Conservation (phyloP, 2,329 filamentous ascomycete genomes). For the Colletotrichum euphorbiae region DNA sequence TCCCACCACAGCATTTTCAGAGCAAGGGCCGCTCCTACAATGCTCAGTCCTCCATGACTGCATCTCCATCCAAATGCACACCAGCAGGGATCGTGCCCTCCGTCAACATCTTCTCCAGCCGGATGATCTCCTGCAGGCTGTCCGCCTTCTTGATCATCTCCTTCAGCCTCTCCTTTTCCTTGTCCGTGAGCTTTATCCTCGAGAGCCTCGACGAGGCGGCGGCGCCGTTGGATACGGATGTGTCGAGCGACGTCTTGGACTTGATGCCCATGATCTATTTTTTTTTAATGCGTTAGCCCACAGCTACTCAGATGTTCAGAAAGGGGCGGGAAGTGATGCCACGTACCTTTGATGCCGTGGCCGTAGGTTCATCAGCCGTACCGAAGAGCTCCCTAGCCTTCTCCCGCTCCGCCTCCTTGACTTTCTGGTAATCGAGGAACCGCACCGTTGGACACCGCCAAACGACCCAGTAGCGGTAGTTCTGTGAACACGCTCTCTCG, state of each 20-base stretch:
- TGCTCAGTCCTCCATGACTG: slow-evolving; percentile 69
- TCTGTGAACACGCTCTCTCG: slow-evolving; percentile 58
- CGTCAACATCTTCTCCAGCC: slow-evolving; percentile 89
- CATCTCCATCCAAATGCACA: slow-evolving; percentile 64
- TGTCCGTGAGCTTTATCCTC: slow-evolving; percentile 85
- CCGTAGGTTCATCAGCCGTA: slow-evolving; percentile 79
- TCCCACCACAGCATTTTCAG: neutral
- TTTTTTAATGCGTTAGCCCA: slow-evolving; percentile 14
- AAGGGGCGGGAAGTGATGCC: too few species aligned
- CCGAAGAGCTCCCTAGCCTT: slow-evolving; percentile 87
- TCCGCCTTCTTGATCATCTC: slow-evolving; percentile 89
- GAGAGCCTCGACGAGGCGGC: slow-evolving; percentile 71
- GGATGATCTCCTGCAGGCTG: slow-evolving; percentile 89
- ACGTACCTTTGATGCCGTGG: slow-evolving; percentile 76
- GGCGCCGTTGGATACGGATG: slow-evolving; percentile 58
- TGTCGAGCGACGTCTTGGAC: slow-evolving; percentile 76
- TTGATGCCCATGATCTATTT: slow-evolving; percentile 84
- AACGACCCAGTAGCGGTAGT: slow-evolving; percentile 93
- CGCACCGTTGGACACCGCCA: slow-evolving; percentile 87
- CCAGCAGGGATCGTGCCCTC: slow-evolving; percentile 87
- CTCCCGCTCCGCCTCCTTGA: slow-evolving; percentile 85
- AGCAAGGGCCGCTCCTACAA: neutral
- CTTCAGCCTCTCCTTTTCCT: slow-evolving; percentile 87
- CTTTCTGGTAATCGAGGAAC: slow-evolving; percentile 93
- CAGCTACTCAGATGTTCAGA: neutral